Base-by-base conservation (phyloP, 352 stramenopile species). In the Pythium pyrilobum region DNA sequence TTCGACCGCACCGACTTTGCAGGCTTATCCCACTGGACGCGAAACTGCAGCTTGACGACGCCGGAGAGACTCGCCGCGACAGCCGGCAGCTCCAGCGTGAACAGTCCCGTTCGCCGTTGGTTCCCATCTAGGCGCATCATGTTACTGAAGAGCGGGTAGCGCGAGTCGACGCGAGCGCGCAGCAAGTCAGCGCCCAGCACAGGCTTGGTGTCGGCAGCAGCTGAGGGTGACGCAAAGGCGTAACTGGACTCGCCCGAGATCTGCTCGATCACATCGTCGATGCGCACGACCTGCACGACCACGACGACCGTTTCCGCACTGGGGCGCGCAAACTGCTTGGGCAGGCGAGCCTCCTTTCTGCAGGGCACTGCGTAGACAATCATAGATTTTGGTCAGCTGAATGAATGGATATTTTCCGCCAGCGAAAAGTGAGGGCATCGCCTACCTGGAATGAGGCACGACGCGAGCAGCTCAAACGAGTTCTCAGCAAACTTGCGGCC, bases 251-350 rank as follows among this genome's bases (percentile, higher is more conserved):
- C 48, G 12, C 45, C 46, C 29, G 56, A 46, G 31, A 89, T 68
- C 24, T 69, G 44, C 8, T 78, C 66, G 1, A 60, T 66, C 15
- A 77, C 46, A 13, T 87, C 71, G 21, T 59, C 73, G 47, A 87
- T 77, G 41, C 83, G 72, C 31, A 89, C 70, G 37, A 88, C 68
- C 41, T 91, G 81, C 53, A 89, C 82, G 5, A 64, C 54, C 40
- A 80, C n/a, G 13, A 87, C 44, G 43, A 56, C 71, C n/a, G 88
- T 68, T 43, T 80, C 69, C 15, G 75, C 62, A 5, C 54, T 47
- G 7, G 67, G 47, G 10, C 62, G 64, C 18, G 85, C 50, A 27
- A 85, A 81, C 57, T 74, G 43, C 25, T 61, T 54, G 2, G 74
- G 67, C 40, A 91, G 59, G n/a, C 33, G 44, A 21, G 85, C 56